Evolutionary conservation across 202 grass and related monocot genomes (phyloP).

Genomic region (Alloteropsis angusta): DNA sequence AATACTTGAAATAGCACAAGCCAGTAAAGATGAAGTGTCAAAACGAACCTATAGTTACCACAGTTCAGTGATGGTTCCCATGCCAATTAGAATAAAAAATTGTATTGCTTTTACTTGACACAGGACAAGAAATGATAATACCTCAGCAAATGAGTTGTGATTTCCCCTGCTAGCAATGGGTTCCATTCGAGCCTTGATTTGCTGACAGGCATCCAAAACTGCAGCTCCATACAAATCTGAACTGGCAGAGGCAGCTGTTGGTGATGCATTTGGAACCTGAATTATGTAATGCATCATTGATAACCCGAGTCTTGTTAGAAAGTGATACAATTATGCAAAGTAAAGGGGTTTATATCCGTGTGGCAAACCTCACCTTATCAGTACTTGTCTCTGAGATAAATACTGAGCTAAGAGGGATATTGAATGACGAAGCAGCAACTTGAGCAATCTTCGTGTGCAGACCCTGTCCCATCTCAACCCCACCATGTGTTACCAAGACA

Average conservation of each 20-base stretch:
- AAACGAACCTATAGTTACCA: not conserved
- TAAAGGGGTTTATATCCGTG: not conserved
- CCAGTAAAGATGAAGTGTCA: not conserved
- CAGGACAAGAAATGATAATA: conserved; percentile 27
- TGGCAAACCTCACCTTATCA: conserved; percentile 58
- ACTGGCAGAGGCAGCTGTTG: conserved; percentile 90
- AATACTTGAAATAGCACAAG: conserved; percentile 2
- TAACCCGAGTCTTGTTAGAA: not conserved
- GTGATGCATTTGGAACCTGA: conserved; percentile 92
- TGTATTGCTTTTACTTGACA: not conserved
- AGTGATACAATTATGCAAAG: not conserved
- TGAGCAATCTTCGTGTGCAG: conserved; percentile 96
- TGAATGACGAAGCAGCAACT: conserved; percentile 73
- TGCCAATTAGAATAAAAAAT: not conserved
- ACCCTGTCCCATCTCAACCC: conserved; percentile 98
- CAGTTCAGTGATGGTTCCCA: not conserved
- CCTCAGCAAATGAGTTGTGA: conserved; percentile 82
- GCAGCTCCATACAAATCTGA: conserved; percentile 94
- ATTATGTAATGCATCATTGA: not conserved
- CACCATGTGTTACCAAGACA: conserved; percentile 94
- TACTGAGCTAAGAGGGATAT: conserved; percentile 78
- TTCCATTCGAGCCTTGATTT: conserved; percentile 89
- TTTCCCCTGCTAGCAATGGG: conserved; percentile 52
- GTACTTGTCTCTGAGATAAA: conserved; percentile 98
- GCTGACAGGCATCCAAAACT: conserved; percentile 89